These are phyloP conservation scores for Scutellaria galericulata DNA, from an alignment of 257 asterid species.

Conservation along the genomic window DNA sequence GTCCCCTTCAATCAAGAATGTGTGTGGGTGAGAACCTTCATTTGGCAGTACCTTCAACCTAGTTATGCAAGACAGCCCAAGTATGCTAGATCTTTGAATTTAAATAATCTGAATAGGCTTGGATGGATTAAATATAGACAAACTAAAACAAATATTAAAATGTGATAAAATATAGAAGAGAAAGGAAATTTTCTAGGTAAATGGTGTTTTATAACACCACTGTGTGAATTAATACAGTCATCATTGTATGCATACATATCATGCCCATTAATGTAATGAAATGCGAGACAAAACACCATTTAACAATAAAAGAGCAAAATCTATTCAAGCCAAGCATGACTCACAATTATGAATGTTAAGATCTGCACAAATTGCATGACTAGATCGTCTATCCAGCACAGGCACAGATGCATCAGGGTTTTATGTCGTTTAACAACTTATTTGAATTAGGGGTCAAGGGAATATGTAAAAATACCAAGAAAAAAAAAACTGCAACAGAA, in stretches of 20 bases:
- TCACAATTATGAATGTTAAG: too few relatives aligned
- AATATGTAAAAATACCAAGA: background rate
- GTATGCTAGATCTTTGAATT: slow-evolving; percentile 3
- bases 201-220: too few relatives aligned
- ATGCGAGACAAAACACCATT: too few relatives aligned
- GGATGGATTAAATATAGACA: background rate
- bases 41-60: background rate
- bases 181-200: background rate
- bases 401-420: background rate
- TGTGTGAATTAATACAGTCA: too few relatives aligned
- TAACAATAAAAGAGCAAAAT: too few relatives aligned
- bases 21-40: background rate
- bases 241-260: too few relatives aligned
- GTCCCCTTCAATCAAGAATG: background rate
- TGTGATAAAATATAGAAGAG: background rate
- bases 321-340: too few relatives aligned
- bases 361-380: background rate
- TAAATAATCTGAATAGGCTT: background rate
- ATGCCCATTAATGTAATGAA: too few relatives aligned
- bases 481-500: background rate
- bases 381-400: background rate
- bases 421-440: background rate
- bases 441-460: background rate
- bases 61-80: background rate
- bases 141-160: background rate